Base-by-base conservation (phyloP, 1,284 basidiomycete genomes). In the Leccinum solheimii region DNA sequence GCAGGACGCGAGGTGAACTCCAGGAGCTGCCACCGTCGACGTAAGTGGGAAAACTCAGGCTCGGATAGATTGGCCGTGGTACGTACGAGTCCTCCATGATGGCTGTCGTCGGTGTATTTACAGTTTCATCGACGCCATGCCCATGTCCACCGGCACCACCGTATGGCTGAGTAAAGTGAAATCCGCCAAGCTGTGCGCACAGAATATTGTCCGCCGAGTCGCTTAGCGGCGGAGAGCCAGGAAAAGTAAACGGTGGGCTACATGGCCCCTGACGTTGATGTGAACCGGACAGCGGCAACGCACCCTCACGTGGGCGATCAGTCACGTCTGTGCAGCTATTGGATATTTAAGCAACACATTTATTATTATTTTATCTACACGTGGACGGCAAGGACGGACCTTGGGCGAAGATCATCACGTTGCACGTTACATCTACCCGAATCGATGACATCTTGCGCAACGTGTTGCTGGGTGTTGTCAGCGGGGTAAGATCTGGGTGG, bases 371-470 rank as follows among this genome's bases (percentile, higher is more conserved):
- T 51, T 38, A 27, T 52, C 43, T 58, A 66, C 72, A 74, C 70
- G 72, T 66, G 70, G 57, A 45, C 63, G 63, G 40, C 55, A 62
- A 73, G 68, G 65, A 73, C 70, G 69, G 66, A 72, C 72, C 70
- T 67, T 71, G 70, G 67, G 70, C 68, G 71, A 73, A 71, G 71
- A 72, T 72, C 72, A 68, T 72, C 70, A 71, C 71, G 70, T 73
- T 75, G 67, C 57, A 30, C 16, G 56, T 65, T 57, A 69, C 62
- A 67, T 56, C 72, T 69, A 71, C 55, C 66, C 19, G 71, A 62
- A 64, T 68, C 63, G 61, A 72, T 72, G 70, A 69, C 70, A 71
- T 72, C 71, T 65, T 71, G 66, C 55, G 62, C 64, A 71, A 63
- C 71, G 68, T 72, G 71, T 65, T 65, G 66, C 34, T 67, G 64